These are phyloP conservation scores for Diddensiella caesifluorescens DNA, from an alignment of 805 yeast genomes.

Conservation along the genomic window DNA sequence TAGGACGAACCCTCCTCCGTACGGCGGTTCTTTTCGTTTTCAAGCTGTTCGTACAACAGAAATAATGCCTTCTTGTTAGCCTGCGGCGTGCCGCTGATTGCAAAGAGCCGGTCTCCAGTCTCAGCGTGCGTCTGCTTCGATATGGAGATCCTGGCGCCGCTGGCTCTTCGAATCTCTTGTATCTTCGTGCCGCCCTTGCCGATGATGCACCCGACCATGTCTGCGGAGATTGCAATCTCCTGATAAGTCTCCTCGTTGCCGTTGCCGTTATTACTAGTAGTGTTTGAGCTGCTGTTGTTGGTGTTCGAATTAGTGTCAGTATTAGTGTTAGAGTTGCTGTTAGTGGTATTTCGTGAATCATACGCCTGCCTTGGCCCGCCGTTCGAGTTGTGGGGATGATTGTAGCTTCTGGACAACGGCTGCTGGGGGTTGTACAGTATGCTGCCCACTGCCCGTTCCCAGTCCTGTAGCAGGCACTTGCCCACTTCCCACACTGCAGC, in stretches of 20 bases:
- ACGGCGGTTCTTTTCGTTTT: constrained; percentile 22
- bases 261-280: neutral
- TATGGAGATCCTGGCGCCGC: constrained; percentile 76
- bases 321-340: no score
- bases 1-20: no score
- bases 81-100: constrained; percentile 55
- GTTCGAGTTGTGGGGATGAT: constrained; percentile 8
- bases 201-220: constrained; percentile 82
- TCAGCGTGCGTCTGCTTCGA: constrained; percentile 59
- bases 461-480: constrained; percentile 70
- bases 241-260: constrained; percentile 40
- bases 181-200: constrained; percentile 84
- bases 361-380: no score
- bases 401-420: neutral
- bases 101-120: constrained; percentile 60
- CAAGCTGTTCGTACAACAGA: constrained; percentile 44
- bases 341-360: no score
- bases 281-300: neutral
- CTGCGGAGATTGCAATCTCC: constrained; percentile 54
- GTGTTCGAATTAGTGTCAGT: neutral
- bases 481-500: constrained; percentile 54
- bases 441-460: constrained; percentile 60
- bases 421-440: constrained; percentile 44
- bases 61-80: constrained; percentile 56
- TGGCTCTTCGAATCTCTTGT: constrained; percentile 72